These are phyloP conservation scores for Tolypocladium sp. DNA, from an alignment of 2,329 filamentous ascomycete species.

Conservation along the genomic window DNA sequence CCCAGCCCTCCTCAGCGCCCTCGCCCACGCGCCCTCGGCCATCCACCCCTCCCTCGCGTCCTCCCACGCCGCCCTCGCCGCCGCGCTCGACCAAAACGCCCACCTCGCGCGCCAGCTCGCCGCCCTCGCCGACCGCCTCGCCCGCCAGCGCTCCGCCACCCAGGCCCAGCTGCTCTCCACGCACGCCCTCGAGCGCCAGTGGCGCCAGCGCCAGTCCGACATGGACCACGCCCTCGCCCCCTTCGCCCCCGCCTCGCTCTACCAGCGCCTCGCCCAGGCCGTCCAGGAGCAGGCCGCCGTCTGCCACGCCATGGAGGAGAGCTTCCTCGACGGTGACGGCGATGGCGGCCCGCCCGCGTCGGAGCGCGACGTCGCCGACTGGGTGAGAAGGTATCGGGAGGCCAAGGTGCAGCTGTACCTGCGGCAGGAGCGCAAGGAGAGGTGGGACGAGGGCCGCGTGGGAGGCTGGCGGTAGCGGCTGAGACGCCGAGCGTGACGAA, in stretches of 20 bases:
- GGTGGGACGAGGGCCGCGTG: constrained; percentile 94
- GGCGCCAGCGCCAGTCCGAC: constrained; percentile 78
- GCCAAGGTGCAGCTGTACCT: constrained; percentile 71
- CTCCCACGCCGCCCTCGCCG: constrained; percentile 55
- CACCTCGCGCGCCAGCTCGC: constrained; percentile 55
- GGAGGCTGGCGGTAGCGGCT: constrained; percentile 66
- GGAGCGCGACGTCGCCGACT: constrained; percentile 79
- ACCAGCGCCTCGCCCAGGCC: constrained; percentile 67
- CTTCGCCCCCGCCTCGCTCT: constrained; percentile 80
- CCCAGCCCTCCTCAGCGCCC: constrained; percentile 60
- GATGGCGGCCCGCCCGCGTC: constrained; percentile 38
- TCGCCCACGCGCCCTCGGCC: constrained; percentile 57
- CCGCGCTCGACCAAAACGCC: constrained; percentile 62
- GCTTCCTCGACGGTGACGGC: constrained; percentile 62
- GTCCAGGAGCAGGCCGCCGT: constrained; percentile 76
- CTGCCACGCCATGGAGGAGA: constrained; percentile 80
- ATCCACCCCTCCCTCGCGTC: constrained; percentile 63
- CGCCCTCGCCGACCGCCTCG: constrained; percentile 48
- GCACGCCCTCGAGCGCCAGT: constrained; percentile 83
- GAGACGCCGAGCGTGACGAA: not conserved
- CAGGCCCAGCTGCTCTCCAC: constrained; percentile 77
- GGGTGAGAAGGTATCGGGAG: constrained; percentile 73
- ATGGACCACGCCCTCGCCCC: constrained; percentile 79
- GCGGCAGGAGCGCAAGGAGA: constrained; percentile 75
- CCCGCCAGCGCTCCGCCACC: constrained; percentile 56